Conservation (phyloP, 306 rosid genomes). For the Castanospermum australe region DNA sequence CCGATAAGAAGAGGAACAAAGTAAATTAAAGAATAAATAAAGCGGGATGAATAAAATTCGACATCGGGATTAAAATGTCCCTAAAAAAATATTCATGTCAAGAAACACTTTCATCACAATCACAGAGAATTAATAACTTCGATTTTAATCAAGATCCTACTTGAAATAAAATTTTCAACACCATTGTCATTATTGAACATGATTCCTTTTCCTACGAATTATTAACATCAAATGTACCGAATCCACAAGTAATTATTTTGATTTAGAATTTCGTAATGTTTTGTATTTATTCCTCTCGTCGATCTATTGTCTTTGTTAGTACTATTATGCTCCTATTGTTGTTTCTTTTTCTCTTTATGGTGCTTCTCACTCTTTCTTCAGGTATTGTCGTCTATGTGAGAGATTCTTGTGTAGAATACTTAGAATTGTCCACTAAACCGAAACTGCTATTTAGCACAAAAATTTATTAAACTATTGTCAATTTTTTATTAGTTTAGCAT, state of each 20-base stretch:
- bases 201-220: not conserved
- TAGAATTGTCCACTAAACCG: not conserved
- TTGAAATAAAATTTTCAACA: not conserved
- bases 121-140: not conserved
- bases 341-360: not conserved
- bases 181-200: not conserved
- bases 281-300: not conserved
- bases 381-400: no score
- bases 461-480: no score
- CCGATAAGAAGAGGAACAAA: no score
- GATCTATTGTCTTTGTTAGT: not conserved
- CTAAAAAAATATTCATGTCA: no score
- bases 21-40: no score
- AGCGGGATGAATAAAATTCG: no score
- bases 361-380: not conserved
- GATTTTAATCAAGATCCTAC: not conserved
- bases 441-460: no score
- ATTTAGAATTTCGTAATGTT: not conserved
- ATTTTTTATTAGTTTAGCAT: no score
- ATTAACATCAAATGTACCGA: not conserved
- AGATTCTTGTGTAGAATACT: no score
- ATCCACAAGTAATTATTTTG: not conserved
- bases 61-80: no score
- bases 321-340: not conserved
- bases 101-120: not conserved